Evolutionary conservation across 1,139 yeast genomes (phyloP).

Genomic region (Zygoascus sp.): DNA sequence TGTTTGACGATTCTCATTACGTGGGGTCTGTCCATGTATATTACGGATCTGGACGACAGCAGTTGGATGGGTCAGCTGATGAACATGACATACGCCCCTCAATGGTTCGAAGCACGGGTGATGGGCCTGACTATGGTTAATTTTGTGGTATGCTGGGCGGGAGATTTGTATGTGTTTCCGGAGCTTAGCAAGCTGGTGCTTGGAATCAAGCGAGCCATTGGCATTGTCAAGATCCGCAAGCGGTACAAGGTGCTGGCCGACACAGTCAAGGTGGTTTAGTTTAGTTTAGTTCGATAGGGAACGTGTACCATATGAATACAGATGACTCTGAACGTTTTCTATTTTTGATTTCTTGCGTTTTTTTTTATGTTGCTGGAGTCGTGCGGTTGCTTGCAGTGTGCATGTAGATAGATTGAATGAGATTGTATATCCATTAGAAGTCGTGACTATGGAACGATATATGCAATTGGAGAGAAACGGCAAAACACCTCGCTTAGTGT

Average conservation of each 20-base stretch:
- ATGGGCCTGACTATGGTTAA: slow-evolving; percentile 48
- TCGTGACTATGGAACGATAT: too few relatives aligned
- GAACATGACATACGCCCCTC: slow-evolving; percentile 65
- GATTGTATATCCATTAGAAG: too few relatives aligned
- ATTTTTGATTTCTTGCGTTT: too few relatives aligned
- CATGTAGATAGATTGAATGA: too few relatives aligned
- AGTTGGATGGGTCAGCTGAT: slow-evolving; percentile 60
- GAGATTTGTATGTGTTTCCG: slow-evolving; percentile 41
- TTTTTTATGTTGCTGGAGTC: too few relatives aligned
- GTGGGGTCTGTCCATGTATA: slow-evolving; percentile 41
- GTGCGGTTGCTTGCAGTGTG: too few relatives aligned
- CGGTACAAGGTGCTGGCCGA: slow-evolving; percentile 32
- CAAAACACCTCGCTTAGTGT: neutral
- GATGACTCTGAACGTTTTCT: too few relatives aligned
- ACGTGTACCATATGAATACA: too few relatives aligned
- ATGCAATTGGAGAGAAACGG: neutral
- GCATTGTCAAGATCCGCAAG: slow-evolving; percentile 31
- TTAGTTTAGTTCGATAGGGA: too few relatives aligned
- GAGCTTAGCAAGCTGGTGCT: slow-evolving; percentile 33
- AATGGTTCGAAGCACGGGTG: slow-evolving; percentile 46
- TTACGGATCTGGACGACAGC: slow-evolving; percentile 30
- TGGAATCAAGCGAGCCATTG: slow-evolving; percentile 25
- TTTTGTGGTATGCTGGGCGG: slow-evolving; percentile 44
- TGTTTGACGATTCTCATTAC: slow-evolving; percentile 55
- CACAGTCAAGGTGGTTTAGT: neutral